Base-by-base conservation (phyloP, 352 stramenopile genomes). In the Globisporangium parvum region DNA sequence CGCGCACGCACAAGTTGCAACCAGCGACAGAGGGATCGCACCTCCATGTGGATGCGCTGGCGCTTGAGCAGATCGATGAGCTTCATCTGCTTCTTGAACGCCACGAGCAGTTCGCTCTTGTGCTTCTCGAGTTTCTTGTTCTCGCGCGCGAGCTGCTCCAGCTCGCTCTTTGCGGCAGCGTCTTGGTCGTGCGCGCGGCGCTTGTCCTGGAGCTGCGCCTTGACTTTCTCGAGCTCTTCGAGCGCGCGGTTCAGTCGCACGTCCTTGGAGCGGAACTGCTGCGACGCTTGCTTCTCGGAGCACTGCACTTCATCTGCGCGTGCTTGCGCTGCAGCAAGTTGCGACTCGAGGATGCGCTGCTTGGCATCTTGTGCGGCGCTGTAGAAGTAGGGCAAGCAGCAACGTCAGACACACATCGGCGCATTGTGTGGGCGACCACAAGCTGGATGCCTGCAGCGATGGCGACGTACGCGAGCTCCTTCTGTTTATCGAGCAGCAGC, bases 31-130 rank as follows among this genome's bases (percentile, higher is more conserved):
- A 40, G 44, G 44, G 8, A 9, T 45, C 47, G 8, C 58, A 89
- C 77, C 69, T 93, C 83, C 74, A 93, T 87, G 66, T 93, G 83
- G 55, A 93, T 87, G 40, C 82, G 80, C 61, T 93, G 83, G 12
- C 83, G 76, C 48, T 89, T 93, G 40, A 93, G 72, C 47, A 93
- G n/a, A 31, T 93, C 83, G 47, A 93, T 91, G 35, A 93, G 75
- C 55, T 91, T 91, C 72, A 91, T 88, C 53, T 93, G 83, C 61
- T 91, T 90, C 56, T 91, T 91, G 64, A 93, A 93, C 5, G 81
- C 80, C 5, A 72, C 57, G 31, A 93, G 49, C 6, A 93, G 44
- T 35, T 93, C 83, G 33, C 67, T 75, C 79, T 90, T 93, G 68
- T 93, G 83, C 65, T 91, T 91, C 31, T 91, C 83, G 24, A 91